These are phyloP conservation scores for Phycomyces blakesleeanus DNA, from an alignment of 192 early-diverging fungal genomes.

Conservation along the genomic window DNA sequence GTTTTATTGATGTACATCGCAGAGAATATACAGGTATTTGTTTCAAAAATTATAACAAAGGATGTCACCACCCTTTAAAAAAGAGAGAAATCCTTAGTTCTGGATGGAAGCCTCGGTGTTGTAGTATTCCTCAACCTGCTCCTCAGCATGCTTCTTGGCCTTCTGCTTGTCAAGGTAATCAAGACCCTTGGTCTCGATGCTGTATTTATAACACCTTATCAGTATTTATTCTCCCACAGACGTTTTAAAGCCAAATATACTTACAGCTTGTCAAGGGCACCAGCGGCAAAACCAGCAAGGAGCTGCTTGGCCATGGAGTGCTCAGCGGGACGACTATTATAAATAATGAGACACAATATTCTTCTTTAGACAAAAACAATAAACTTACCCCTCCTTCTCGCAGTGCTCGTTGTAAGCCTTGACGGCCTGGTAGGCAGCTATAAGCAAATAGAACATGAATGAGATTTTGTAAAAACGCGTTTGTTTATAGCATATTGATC, in stretches of 20 bases:
- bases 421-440: conserved; percentile 29
- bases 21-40: background rate
- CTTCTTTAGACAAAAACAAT: too few species aligned
- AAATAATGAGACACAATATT: background rate
- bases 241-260: background rate
- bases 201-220: background rate
- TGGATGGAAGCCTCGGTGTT: conserved; percentile 12
- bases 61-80: background rate
- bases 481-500: too few species aligned
- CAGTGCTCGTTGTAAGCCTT: conserved; percentile 33
- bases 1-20: background rate
- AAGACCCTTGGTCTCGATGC: conserved; percentile 46
- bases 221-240: background rate
- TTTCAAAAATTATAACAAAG: background rate
- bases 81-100: background rate
- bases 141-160: conserved; percentile 45
- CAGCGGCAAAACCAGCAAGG: conserved; percentile 37
- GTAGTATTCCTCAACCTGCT: conserved; percentile 32
- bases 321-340: conserved; percentile 19
- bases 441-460: background rate
- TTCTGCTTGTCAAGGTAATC: conserved; percentile 46
- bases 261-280: conserved; percentile 36
- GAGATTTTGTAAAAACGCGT: too few species aligned
- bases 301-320: conserved; percentile 41
- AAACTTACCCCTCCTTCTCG: conserved; percentile 24